phyloP scores from a whole-genome alignment of 352 stramenopile species.

The Phytophthora citricola region DNA sequence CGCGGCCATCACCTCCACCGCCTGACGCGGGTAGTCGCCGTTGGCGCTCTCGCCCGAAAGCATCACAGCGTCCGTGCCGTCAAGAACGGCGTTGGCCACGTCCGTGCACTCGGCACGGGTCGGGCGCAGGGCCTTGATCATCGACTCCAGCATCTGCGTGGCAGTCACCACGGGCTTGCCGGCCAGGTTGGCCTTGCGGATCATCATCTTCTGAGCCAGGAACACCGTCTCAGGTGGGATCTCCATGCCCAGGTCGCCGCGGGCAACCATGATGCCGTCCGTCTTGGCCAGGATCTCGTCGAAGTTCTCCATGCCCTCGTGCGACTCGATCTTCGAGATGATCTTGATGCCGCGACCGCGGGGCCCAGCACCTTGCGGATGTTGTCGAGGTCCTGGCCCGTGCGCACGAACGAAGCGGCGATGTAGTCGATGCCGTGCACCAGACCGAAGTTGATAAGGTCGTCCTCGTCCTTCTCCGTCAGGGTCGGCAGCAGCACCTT shows the following conservation, averaged over 20 bases:
- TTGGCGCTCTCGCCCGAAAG: constrained; percentile 98
- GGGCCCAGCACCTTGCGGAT: constrained; percentile 92
- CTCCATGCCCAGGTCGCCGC: constrained; percentile 98
- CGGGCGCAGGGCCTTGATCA: constrained; percentile 97
- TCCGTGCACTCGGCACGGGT: constrained; percentile 99
- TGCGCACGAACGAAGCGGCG: constrained; percentile 98
- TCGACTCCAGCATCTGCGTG: constrained; percentile 99
- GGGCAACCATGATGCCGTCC: constrained; percentile 99
- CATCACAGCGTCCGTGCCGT: constrained; percentile 89
- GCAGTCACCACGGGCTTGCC: constrained; percentile 98
- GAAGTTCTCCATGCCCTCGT: constrained; percentile 96
- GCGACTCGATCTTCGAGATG: constrained; percentile 99
- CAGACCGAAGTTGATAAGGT: constrained; percentile 96
- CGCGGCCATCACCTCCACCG: constrained; percentile 95
- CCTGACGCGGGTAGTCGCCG: constrained; percentile 94
- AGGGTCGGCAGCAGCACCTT: constrained; percentile 93
- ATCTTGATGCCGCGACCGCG: constrained; percentile 92
- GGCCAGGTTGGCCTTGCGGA: constrained; percentile 94
- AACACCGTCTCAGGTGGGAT: constrained; percentile 98
- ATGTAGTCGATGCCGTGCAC: constrained; percentile 97
- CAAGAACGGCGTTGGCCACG: constrained; percentile 95
- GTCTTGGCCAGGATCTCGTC: constrained; percentile 96
- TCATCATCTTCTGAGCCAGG: constrained; percentile 99
- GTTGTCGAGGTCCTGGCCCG: constrained; percentile 95
- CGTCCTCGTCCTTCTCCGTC: constrained; percentile 93